These are phyloP conservation scores for Linum usitatissimum DNA, from an alignment of 345 rosid species.

Conservation along the genomic window DNA sequence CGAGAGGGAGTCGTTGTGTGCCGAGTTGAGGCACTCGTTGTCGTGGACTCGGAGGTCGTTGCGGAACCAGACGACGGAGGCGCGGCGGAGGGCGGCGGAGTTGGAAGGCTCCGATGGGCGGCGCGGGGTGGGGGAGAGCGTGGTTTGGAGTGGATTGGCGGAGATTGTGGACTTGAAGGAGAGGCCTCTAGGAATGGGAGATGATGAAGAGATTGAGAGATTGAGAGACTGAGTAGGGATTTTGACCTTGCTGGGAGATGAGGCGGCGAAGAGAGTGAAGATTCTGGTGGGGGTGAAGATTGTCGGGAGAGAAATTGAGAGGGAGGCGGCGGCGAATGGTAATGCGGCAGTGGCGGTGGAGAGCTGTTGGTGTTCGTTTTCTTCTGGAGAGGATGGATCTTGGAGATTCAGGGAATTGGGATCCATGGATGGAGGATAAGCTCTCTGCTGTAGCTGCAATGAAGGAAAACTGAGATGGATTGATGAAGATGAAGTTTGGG, in stretches of 20 bases:
- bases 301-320: slow-evolving; percentile 41
- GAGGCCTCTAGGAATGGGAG: slow-evolving; percentile 28
- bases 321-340: slow-evolving; percentile 57
- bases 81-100: slow-evolving; percentile 72
- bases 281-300: slow-evolving; percentile 46
- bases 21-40: slow-evolving; percentile 76
- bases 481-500: no score
- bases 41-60: slow-evolving; percentile 90
- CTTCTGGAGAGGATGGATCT: neutral
- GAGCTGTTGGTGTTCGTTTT: neutral
- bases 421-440: neutral
- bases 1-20: slow-evolving; percentile 74
- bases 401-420: neutral
- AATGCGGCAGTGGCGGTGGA: neutral
- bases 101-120: slow-evolving; percentile 83
- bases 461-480: neutral
- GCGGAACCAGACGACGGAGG: slow-evolving; percentile 88
- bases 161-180: slow-evolving; percentile 76
- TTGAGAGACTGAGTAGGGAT: slow-evolving; percentile 62
- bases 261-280: slow-evolving; percentile 25
- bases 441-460: neutral
- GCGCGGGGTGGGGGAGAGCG: slow-evolving; percentile 75
- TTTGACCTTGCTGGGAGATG: slow-evolving; percentile 47
- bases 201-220: slow-evolving; percentile 29
- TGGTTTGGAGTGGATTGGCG: slow-evolving; percentile 68